Evolutionary conservation across 495 filamentous ascomycete species (phyloP).

Genomic region (Podospora didyma): DNA sequence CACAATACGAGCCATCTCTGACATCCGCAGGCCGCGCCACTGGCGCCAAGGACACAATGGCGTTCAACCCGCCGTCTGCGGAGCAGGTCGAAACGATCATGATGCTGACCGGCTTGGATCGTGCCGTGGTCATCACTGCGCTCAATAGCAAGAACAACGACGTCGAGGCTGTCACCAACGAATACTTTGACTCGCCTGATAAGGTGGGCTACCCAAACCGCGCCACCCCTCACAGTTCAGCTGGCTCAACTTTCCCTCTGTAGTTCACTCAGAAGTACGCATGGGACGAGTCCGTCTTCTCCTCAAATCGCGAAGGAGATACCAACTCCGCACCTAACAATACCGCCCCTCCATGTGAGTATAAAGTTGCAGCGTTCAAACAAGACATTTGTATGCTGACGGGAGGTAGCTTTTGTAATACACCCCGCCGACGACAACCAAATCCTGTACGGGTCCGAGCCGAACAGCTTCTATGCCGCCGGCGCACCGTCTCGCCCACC

Average conservation of each 20-base stretch:
- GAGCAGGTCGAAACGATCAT: slow-evolving; percentile 14
- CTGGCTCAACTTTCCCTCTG: slow-evolving; percentile 11
- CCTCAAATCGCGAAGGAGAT: slow-evolving; percentile 42
- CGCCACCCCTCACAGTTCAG: background rate
- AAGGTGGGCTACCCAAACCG: slow-evolving; percentile 27
- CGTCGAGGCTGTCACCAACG: slow-evolving; percentile 37
- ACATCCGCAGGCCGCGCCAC: slow-evolving; percentile 1
- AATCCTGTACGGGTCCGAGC: slow-evolving; percentile 38
- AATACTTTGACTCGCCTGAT: slow-evolving; percentile 39
- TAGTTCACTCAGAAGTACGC: slow-evolving; percentile 32
- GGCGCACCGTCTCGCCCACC: slow-evolving; percentile 67
- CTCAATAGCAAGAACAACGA: slow-evolving; percentile 41
- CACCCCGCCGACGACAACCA: slow-evolving; percentile 46
- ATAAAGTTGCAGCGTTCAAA: background rate
- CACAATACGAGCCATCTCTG: background rate
- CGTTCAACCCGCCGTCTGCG: background rate
- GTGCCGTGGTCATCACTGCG: slow-evolving; percentile 5
- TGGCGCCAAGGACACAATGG: slow-evolving; percentile 11
- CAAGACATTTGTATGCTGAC: slow-evolving; percentile 10
- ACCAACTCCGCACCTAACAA: background rate
- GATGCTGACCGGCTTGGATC: slow-evolving; percentile 12
- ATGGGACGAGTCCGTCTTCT: slow-evolving; percentile 48
- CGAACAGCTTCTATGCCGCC: slow-evolving; percentile 25
- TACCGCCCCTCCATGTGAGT: slow-evolving; percentile 7
- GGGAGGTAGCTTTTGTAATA: slow-evolving; percentile 51